Evolutionary conservation across 2,329 filamentous ascomycete genomes (phyloP), one percentile per base, ranked within the genome.

Genomic region (Elsinoe ampelina): DNA sequence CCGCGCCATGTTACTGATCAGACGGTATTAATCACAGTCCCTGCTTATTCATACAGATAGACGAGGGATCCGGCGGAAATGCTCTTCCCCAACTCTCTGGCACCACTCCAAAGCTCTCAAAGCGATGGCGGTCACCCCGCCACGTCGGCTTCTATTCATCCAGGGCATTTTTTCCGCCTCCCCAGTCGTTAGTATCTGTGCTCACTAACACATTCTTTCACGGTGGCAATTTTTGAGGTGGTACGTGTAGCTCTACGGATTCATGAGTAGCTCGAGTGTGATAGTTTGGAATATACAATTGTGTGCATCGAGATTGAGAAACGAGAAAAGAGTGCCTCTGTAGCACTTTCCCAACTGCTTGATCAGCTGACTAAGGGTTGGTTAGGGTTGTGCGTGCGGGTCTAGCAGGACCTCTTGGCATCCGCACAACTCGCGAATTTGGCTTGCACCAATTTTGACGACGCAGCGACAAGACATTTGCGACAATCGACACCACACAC

Each of bases 61-160:
- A 20, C 41, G 41, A 20, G 41, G 41, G 35, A 22, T 17, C 41
- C 13, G 15, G 41, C 41, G 41, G 41, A 43, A 43, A 43, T 43
- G 41, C 19, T 43, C 17, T 20, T 15, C 35, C 22, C 19, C 15
- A 22, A 11, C 41, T 26, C 41, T 20, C 41, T 42, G 13, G 13
- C 38, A 42, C 39, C 39, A 42, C 39, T 19, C 26, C 41, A 22
- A 19, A 22, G 41, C 41, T 22, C 41, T 45, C 20, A 45, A 13
- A 45, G n/a, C 17, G 19, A 22, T 26, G 20, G 26, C 41, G 19
- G 19, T 22, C 20, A 45, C 41, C 41, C 41, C 41, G 41, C 41
- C 41, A 45, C 41, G 41, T 45, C 41, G 41, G 17, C 41, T n/a
- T 45, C 41, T 45, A 15, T 45, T 45, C 41, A 26, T 45, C 41